Conservation (phyloP, 2,329 filamentous ascomycete species). For the Didymella keratinophila region DNA sequence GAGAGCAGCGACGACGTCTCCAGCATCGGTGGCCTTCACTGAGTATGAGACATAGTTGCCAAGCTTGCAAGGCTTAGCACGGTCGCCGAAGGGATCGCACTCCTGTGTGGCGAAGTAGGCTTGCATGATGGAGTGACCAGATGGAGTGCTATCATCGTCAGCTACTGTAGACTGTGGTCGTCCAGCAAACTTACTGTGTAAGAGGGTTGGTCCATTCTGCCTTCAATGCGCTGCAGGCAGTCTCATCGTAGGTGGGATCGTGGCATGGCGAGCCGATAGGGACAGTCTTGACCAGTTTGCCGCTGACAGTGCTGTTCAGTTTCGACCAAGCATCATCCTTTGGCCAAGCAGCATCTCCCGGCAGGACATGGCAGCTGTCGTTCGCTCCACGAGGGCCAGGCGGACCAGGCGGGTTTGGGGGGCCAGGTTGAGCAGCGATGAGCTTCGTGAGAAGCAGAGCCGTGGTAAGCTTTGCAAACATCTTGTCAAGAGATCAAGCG, state of each 20-base stretch:
- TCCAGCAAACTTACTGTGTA: slow-evolving; percentile 30
- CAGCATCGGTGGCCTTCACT: slow-evolving; percentile 43
- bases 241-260: slow-evolving; percentile 31
- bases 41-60: slow-evolving; percentile 46
- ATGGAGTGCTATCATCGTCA: slow-evolving; percentile 15
- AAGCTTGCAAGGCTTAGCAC: slow-evolving; percentile 24
- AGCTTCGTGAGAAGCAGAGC: slow-evolving; percentile 16
- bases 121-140: slow-evolving; percentile 28
- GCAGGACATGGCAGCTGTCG: slow-evolving; percentile 28
- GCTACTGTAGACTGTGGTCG: slow-evolving; percentile 5
- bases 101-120: slow-evolving; percentile 28
- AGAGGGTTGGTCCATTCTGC: slow-evolving; percentile 28
- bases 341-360: slow-evolving; percentile 50
- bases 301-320: slow-evolving; percentile 50
- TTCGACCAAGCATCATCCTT: slow-evolving; percentile 40
- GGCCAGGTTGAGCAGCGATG: slow-evolving; percentile 8
- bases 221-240: slow-evolving; percentile 21
- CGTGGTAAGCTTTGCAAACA: slow-evolving; percentile 23
- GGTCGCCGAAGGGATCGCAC: slow-evolving; percentile 28
- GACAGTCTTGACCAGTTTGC: slow-evolving; percentile 50
- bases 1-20: slow-evolving; percentile 30
- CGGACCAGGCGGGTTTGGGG: background rate
- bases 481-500: slow-evolving; percentile 7
- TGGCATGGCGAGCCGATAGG: slow-evolving; percentile 52
- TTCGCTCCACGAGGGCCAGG: background rate